phyloP scores from a whole-genome alignment of 1,284 basidiomycete genomes.

The Pascua guehoae region DNA sequence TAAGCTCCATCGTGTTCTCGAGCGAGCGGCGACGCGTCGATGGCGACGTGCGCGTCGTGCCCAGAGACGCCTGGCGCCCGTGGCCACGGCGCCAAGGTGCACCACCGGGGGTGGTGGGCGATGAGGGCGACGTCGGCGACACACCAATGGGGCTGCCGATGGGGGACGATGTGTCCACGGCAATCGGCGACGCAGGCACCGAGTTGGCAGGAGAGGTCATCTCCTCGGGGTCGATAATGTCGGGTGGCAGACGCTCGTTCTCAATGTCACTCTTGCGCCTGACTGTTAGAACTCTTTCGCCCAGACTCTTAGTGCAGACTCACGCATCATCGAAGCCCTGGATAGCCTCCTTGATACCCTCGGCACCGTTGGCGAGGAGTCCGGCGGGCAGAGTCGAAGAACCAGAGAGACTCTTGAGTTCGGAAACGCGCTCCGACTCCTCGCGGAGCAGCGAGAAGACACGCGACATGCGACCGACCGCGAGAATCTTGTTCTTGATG shows the following conservation, averaged over 20 bases:
- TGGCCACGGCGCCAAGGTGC: constrained; percentile 59
- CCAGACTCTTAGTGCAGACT: constrained; percentile 43
- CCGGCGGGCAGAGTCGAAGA: constrained; percentile 78
- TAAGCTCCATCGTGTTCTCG: constrained; percentile 93
- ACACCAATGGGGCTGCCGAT: constrained; percentile 27
- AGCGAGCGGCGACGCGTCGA: constrained; percentile 86
- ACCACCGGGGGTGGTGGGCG: constrained; percentile 30
- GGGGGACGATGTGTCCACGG: constrained; percentile 28
- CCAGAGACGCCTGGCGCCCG: constrained; percentile 79
- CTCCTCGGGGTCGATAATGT: constrained; percentile 70
- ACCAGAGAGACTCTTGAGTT: constrained; percentile 86
- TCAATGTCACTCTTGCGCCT: constrained; percentile 98
- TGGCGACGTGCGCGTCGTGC: constrained; percentile 94
- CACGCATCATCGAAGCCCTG: constrained; percentile 92
- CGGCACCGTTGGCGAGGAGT: constrained; percentile 80
- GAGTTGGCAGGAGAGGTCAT: constrained; percentile 5
- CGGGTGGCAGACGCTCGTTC: constrained; percentile 93
- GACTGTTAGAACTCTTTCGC: constrained; percentile 1
- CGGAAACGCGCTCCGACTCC: constrained; percentile 95
- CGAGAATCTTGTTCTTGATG: constrained; percentile 98
- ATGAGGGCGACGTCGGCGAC: constrained; percentile 47
- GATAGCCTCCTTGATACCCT: constrained; percentile 95
- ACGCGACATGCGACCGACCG: constrained; percentile 91
- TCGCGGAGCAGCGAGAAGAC: constrained; percentile 97
- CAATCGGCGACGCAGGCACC: constrained; percentile 8